Base-by-base conservation (phyloP, 2,329 filamentous ascomycete genomes). In the Arthrobotrys sinensis region DNA sequence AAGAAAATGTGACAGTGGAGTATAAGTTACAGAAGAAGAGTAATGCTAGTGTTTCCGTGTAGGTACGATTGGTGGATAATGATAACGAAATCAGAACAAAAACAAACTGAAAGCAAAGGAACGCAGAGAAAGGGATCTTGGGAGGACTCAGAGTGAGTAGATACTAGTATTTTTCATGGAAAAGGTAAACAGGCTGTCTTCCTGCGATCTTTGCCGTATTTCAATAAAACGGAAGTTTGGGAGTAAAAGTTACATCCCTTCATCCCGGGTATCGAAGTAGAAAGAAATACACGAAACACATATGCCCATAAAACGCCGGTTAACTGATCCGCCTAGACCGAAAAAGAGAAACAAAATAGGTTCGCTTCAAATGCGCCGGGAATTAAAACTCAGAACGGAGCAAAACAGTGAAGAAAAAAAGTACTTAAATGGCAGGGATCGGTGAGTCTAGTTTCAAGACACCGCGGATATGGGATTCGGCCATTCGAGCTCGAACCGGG, bases 11-110 rank as follows among this genome's bases (percentile, higher is more conserved):
- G 50, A 64, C 16, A 36, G 34, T 10, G 6, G 62, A 62, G 53
- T 71, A 77, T 78, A 78, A 68, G 75, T 34, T 78, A 78, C 75
- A 78, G 40, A 62, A 68, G 75, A 78, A 78, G 62, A 71, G 66
- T 53, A 78, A 66, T 67, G 62, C 67, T 53, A 16, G 40, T 34
- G 43, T 36, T 62, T 43, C 65, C 63, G 53, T 72, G 28, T 62
- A 67, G 43, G 28, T 64, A 70, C 57, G 60, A 40, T 67, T 34
- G 43, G 60, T 63, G 45, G 28, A 60, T 34, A 57, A 68, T 63
- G 53, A 68, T 55, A 68, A 34, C 21, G 46, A 53, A 72, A 55
- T 57, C 38, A 40, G 53, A 46, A 28, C 21, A 24, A 60, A 62
- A 34, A 36, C 38, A 71, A 52, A 65, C 57, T 11, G 24, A 60